Percentiles rank a stretch among this genome's conserved stretches.
Evolutionary conservation across 177 flowering plant genomes (phyloP).

Genomic region (Vitis hybrid): DNA sequence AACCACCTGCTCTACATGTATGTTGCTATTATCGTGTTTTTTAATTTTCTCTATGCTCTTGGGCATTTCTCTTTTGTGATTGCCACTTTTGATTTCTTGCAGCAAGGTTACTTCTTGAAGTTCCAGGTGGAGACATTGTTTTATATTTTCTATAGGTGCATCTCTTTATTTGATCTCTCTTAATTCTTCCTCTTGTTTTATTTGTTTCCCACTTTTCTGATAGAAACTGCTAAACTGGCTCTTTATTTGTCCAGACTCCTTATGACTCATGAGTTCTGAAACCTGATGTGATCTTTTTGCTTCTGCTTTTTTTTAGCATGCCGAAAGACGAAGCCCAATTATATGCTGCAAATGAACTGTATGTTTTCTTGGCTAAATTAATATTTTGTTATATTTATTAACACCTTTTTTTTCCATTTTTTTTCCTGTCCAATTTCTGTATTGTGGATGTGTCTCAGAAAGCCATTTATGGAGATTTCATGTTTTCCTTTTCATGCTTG

Average conservation of each 20-base stretch:
- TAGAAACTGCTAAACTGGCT: too few relatives aligned
- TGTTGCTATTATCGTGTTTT: constrained; percentile 22
- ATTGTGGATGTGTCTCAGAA: neutral
- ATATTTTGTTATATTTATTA: neutral
- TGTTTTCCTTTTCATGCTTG: neutral
- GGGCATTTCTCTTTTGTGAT: neutral
- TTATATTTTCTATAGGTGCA: constrained; percentile 87
- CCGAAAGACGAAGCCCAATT: constrained; percentile 95
- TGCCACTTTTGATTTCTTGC: constrained; percentile 26
- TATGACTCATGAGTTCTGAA: too few relatives aligned
- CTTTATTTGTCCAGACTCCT: too few relatives aligned
- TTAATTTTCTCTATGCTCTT: neutral
- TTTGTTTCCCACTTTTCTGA: too few relatives aligned
- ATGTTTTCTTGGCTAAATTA: constrained; percentile 19
- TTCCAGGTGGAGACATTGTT: constrained; percentile 69
- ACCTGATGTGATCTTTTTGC: neutral
- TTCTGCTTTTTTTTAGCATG: constrained; percentile 55
- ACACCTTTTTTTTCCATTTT: neutral
- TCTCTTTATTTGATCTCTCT: constrained; percentile 3
- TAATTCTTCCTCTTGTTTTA: neutral
- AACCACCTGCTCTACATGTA: constrained; percentile 76
- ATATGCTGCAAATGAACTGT: constrained; percentile 91
- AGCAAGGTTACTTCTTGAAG: constrained; percentile 79
- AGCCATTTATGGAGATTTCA: neutral
- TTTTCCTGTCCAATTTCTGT: neutral